Evolutionary conservation across 1,284 basidiomycete species (phyloP), one percentile per base, ranked within the genome.

Genomic region (Xanthoconium separans): DNA sequence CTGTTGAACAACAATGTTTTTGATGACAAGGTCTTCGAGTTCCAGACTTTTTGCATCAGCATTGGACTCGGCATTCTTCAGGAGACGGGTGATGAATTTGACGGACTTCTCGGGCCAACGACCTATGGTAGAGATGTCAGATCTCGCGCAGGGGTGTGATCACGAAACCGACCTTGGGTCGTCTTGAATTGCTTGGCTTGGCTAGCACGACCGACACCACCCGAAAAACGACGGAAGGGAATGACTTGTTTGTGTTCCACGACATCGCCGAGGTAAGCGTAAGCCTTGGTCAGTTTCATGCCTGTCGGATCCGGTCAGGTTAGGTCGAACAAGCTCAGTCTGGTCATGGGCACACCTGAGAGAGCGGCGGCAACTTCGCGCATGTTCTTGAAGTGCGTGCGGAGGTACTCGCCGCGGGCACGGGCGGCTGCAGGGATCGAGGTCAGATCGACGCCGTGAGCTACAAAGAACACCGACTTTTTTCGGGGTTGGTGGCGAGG

Each of bases 341-440:
- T 44, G 29, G 42, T 53, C 29, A 20, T 27, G 30, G 15, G 77
- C 81, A 63, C 65, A 91, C 93, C 92, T 64, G 86, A 85, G 61
- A 95, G 80, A 63, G 89, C 92, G 65, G 92, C 91, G 53, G 87
- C 90, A 55, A 96, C 93, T 77, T 94, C 94, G 67, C 95, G 91
- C 87, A 98, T 98, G 87, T 99, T 99, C 91, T 99, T 99, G 88
- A 98, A 99, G 82, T 99, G 97, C 57, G 96, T 97, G 67, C 95
- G 92, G 72, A 98, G 87, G 83, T 98, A 97, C 80, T 95, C 91
- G 69, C 95, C 95, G 70, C 92, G 90, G 60, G 95, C 91, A 72
- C 85, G 89, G 69, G 94, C 87, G 74, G 91, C 93, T 95, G 70
- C 50, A 61, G 49, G 44, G 62, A 42, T 50, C 39, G 60, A 56